Evolutionary conservation across 495 filamentous ascomycete genomes (phyloP).

Genomic region (Xylaria scruposa): DNA sequence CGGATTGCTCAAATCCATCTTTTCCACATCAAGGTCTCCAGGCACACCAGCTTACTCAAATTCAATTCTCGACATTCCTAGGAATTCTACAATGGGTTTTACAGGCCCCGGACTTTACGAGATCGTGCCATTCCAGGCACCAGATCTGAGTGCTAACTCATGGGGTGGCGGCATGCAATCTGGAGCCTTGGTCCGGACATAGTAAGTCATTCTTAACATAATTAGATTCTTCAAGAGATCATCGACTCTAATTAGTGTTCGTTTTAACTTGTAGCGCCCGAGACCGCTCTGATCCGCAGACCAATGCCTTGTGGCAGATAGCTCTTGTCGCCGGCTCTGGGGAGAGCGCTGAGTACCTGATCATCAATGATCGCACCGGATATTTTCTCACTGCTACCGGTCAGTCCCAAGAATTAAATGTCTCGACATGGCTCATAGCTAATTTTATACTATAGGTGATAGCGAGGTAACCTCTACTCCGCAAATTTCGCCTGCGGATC

Average conservation of each 20-base stretch:
- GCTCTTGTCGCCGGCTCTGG: not conserved
- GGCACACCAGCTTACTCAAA: not conserved
- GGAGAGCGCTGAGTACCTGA: not conserved
- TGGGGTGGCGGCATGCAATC: not conserved
- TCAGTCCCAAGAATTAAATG: not conserved
- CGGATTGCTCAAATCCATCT: not conserved
- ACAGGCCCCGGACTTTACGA: constrained; percentile 1
- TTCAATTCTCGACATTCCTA: not conserved
- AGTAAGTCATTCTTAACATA: not conserved
- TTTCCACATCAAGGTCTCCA: not conserved
- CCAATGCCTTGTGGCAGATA: not conserved
- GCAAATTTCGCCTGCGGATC: not conserved
- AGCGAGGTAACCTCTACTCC: not conserved
- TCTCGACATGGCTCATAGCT: not conserved
- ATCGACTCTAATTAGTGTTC: not conserved
- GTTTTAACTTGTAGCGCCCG: not conserved
- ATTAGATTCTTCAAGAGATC: not conserved
- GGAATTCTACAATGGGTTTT: not conserved
- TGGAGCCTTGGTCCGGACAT: not conserved
- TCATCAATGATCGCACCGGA: not conserved
- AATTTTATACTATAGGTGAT: not conserved
- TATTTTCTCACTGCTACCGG: not conserved
- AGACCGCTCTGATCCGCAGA: not conserved
- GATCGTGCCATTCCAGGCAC: not conserved
- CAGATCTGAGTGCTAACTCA: not conserved